Evolutionary conservation across 129 eudicot species (phyloP), one percentile per base, ranked within the genome.

Genomic region (Tagetes erecta): DNA sequence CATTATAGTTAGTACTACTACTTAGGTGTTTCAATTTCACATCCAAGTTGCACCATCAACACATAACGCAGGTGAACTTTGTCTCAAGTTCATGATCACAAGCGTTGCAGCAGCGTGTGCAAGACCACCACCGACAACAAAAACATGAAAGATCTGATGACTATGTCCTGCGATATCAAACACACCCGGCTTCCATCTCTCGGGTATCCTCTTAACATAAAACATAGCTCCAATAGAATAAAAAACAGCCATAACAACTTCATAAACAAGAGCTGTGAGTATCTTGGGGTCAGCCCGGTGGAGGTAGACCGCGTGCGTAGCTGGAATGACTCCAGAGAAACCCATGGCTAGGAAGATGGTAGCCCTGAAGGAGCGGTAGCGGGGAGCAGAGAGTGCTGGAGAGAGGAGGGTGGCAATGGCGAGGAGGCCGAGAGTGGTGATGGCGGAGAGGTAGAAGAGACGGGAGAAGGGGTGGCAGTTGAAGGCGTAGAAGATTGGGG

Each of bases 121-220:
- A 35, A 93, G 85, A n/a, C 96, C 98, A 20, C 97, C 98, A 2
- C 78, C 91, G 8, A 90, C 95, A 1, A 93, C 98, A 66, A 90
- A 88, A 31, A 85, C 89, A 72, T 93, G 98, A 70, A 93, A 93
- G 8, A 93, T 90, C 83, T 93, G 98, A 78, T 93, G 98, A 74
- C 98, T 93, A 30, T 93, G 98, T 6, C 98, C 98, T 5, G 92
- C 92, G 33, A 93, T 78, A 80, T 93, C 97, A 76, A 93, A 93
- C 7, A 83, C 83, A 42, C 98, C 96, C 3, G 98, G 98, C 78
- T 75, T 90, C 95, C 96, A 90, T 75, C 87, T 77, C 82, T 93
- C 98, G 0, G 98, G 98, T 27, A 90, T 72, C 72, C 98, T 83
- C 46, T 73, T 88, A 8, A 93, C 88, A 6, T 93, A 93, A 69